Evolutionary conservation across 352 stramenopile genomes (phyloP).

Genomic region (Globisporangium paroecandrum): DNA sequence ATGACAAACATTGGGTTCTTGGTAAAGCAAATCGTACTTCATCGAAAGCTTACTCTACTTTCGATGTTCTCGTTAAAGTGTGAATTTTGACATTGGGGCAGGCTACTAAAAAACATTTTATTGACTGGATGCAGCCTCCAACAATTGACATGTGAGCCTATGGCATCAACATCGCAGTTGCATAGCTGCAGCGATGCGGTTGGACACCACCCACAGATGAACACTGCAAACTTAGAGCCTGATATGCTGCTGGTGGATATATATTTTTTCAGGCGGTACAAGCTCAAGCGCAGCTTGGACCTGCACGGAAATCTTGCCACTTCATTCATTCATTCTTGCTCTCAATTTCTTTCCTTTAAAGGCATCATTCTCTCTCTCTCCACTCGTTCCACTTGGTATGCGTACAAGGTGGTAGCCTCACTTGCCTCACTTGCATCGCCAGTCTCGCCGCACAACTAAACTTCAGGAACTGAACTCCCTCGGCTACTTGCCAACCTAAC

Average conservation of each 20-base stretch:
- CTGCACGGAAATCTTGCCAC: background rate
- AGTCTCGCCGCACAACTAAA: background rate
- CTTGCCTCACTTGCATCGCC: background rate
- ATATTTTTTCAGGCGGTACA: too few relatives aligned
- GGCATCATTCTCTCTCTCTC: background rate
- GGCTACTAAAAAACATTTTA: too few relatives aligned
- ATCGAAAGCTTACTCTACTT: background rate
- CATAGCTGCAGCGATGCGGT: too few relatives aligned
- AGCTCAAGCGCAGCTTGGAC: background rate
- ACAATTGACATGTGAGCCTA: too few relatives aligned
- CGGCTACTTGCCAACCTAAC: slow-evolving; percentile 20
- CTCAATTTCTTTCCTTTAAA: background rate
- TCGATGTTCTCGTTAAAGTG: too few relatives aligned
- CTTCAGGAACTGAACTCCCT: background rate
- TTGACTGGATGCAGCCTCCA: too few relatives aligned
- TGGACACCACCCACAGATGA: too few relatives aligned
- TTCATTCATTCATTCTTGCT: too few relatives aligned
- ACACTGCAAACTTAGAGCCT: too few relatives aligned
- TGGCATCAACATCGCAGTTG: too few relatives aligned
- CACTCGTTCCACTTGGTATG: background rate
- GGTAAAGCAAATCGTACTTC: background rate
- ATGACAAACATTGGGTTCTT: background rate
- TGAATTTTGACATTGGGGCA: too few relatives aligned
- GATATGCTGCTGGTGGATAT: too few relatives aligned
- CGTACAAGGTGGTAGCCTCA: background rate